A percentile compares a stretch with the other conserved stretches of the same genome.
Conservation (phyloP, 352 stramenopile species). For the Pythium aquatile region DNA sequence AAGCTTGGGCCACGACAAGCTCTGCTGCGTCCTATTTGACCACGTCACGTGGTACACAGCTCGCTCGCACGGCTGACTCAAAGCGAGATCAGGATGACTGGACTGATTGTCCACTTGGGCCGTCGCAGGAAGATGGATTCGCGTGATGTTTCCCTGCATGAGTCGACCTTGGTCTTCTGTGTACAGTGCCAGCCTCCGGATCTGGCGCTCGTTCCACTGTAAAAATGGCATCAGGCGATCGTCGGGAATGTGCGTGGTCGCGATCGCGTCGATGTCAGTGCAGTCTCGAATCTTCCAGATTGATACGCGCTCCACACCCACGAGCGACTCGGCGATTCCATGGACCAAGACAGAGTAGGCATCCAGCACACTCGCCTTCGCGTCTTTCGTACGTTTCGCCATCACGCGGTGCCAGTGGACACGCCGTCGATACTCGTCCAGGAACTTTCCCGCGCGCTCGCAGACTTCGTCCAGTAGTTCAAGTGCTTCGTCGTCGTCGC, state of each 20-base stretch:
- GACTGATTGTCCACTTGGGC: background rate
- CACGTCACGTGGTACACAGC: conserved; percentile 58
- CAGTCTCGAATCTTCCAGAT: conserved; percentile 55
- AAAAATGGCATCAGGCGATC: conserved; percentile 64
- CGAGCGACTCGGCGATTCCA: conserved; percentile 41
- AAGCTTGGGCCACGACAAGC: conserved; percentile 46
- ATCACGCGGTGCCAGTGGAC: conserved; percentile 61
- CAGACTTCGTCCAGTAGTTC: conserved; percentile 47
- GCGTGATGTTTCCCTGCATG: conserved; percentile 36
- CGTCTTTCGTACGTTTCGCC: conserved; percentile 37
- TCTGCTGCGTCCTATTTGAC: conserved; percentile 47
- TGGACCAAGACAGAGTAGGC: conserved; percentile 55
- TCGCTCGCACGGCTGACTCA: conserved; percentile 29
- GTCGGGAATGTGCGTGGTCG: conserved; percentile 50
- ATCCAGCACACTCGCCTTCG: conserved; percentile 42
- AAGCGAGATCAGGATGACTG: background rate
- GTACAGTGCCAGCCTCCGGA: conserved; percentile 63
- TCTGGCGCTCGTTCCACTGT: conserved; percentile 50
- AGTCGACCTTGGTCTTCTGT: conserved; percentile 39
- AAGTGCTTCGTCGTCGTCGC: conserved; percentile 51
- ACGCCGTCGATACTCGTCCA: conserved; percentile 39
- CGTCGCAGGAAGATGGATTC: conserved; percentile 12
- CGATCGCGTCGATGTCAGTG: conserved; percentile 46
- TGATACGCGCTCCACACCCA: conserved; percentile 38
- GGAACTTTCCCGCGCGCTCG: conserved; percentile 36